phyloP scores from a whole-genome alignment of 2,329 filamentous ascomycete species.

The Pseudopithomyces maydicus region DNA sequence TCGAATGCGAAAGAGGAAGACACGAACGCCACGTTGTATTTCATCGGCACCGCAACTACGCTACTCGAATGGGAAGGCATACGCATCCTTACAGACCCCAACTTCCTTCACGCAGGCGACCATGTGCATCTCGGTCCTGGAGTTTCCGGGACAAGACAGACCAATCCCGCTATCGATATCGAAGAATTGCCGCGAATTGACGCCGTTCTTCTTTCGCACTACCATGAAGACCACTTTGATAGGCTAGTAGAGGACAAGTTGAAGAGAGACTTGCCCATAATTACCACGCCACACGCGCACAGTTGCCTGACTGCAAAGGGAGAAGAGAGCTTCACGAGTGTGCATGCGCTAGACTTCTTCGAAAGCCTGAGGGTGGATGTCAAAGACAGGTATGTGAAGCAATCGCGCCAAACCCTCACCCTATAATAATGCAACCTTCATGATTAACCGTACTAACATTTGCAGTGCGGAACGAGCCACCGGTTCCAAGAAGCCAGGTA shows the following conservation, averaged over 20 bases:
- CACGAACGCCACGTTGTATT: conserved; percentile 55
- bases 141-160: conserved; percentile 59
- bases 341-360: conserved; percentile 62
- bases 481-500: conserved; percentile 36
- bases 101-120: conserved; percentile 68
- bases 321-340: conserved; percentile 59
- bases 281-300: conserved; percentile 67
- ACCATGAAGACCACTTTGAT: conserved; percentile 67
- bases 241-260: conserved; percentile 57
- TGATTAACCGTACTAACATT: not conserved
- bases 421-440: not conserved
- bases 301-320: conserved; percentile 53
- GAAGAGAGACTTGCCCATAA: conserved; percentile 62
- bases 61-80: conserved; percentile 60
- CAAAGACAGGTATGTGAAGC: conserved; percentile 13
- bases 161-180: conserved; percentile 65
- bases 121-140: conserved; percentile 70
- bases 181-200: conserved; percentile 65
- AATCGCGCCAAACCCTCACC: not conserved
- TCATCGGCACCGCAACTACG: conserved; percentile 63
- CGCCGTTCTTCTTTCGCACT: conserved; percentile 65
- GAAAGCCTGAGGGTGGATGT: conserved; percentile 57
- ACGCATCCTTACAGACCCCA: conserved; percentile 58
- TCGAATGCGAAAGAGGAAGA: conserved; percentile 39
- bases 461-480: not conserved